Evolutionary conservation across 495 filamentous ascomycete genomes (phyloP).

Genomic region (Penicillium silybi): DNA sequence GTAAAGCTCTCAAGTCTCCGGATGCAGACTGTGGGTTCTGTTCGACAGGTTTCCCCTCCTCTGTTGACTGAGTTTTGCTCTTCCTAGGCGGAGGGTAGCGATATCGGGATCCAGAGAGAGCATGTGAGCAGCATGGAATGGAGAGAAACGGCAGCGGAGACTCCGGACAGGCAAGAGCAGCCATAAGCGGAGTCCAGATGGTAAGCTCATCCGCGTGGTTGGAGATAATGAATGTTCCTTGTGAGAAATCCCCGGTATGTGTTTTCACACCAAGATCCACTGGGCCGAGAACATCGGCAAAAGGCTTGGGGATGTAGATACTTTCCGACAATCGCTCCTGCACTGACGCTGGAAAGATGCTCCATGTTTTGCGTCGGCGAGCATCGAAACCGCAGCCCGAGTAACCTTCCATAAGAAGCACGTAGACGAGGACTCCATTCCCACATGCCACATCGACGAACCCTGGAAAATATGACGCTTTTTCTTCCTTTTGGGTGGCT

Average conservation of each 20-base stretch:
- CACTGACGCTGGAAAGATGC: slow-evolving; percentile 55
- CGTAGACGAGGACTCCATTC: slow-evolving; percentile 86
- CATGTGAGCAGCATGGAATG: slow-evolving; percentile 93
- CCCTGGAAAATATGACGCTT: slow-evolving; percentile 59
- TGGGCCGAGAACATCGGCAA: slow-evolving; percentile 26
- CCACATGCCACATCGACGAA: slow-evolving; percentile 97
- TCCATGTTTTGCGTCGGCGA: slow-evolving; percentile 76
- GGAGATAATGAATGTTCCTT: slow-evolving; percentile 85
- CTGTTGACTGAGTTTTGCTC: slow-evolving; percentile 1
- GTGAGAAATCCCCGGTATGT: slow-evolving; percentile 69
- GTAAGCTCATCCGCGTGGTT: slow-evolving; percentile 97
- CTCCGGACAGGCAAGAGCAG: slow-evolving; percentile 58
- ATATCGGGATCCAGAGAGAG: slow-evolving; percentile 68
- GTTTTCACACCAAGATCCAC: slow-evolving; percentile 29
- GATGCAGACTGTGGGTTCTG: slow-evolving; percentile 27
- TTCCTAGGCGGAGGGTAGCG: slow-evolving; percentile 57
- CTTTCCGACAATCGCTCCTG: slow-evolving; percentile 60
- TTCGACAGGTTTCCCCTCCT: slow-evolving; percentile 2
- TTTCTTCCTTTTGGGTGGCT: not conserved
- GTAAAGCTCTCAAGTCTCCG: slow-evolving; percentile 45
- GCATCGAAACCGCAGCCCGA: slow-evolving; percentile 89
- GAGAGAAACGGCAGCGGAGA: slow-evolving; percentile 67
- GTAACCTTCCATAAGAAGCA: slow-evolving; percentile 80
- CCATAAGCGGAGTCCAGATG: slow-evolving; percentile 89
- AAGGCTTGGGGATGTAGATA: slow-evolving; percentile 66